phyloP scores from a whole-genome alignment of 305 asterid genomes.

The Solanum hybrid region DNA sequence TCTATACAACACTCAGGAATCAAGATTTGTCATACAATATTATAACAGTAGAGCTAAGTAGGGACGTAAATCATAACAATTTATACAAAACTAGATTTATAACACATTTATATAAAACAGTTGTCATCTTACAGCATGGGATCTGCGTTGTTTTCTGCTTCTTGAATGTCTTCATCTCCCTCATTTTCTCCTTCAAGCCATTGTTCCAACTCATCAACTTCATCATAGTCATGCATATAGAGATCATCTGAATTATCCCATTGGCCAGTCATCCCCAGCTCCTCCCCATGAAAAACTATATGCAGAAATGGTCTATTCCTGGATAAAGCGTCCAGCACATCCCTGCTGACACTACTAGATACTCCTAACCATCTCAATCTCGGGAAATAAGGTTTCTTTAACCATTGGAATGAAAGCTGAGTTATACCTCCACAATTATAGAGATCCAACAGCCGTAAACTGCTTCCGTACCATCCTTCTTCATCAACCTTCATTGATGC shows the following conservation, averaged over 20 bases:
- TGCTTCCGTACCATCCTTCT: constrained; percentile 60
- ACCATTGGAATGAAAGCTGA: constrained; percentile 65
- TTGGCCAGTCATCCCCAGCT: constrained; percentile 45
- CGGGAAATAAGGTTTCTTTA: constrained; percentile 86
- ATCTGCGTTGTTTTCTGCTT: constrained; percentile 29
- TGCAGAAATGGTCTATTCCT: constrained; percentile 61
- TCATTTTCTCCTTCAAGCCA: constrained; percentile 69
- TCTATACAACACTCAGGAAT: not conserved
- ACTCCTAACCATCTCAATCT: constrained; percentile 88
- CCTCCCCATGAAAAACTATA: constrained; percentile 65
- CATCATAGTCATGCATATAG: constrained; percentile 56
- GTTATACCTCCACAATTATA: constrained; percentile 84
- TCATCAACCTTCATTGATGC: constrained; percentile 75
- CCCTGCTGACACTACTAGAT: constrained; percentile 50
- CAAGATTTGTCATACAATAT: not conserved
- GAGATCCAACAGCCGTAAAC: constrained; percentile 61
- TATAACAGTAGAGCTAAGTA: not conserved
- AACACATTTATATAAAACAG: not conserved
- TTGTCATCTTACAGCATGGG: constrained; percentile 19
- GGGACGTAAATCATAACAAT: not conserved
- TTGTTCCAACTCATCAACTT: constrained; percentile 70
- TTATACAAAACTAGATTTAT: not conserved
- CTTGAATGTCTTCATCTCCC: constrained; percentile 58
- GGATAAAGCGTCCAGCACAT: constrained; percentile 41
- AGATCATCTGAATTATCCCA: constrained; percentile 51